Evolutionary conservation across 352 stramenopile genomes (phyloP).

Genomic region (Hyaloperonospora arabidopsidis): DNA sequence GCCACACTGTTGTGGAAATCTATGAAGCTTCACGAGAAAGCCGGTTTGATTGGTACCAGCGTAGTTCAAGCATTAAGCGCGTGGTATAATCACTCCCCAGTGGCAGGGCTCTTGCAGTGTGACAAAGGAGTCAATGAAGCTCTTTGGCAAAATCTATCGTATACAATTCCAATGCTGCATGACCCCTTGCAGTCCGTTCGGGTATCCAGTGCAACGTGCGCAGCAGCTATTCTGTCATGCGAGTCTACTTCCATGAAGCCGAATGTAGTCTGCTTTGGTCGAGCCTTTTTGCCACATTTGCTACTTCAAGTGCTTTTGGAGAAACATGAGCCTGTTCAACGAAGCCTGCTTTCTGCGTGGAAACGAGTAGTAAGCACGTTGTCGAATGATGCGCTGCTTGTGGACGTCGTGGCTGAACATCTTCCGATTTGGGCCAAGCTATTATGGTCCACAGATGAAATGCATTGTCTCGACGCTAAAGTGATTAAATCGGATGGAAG

Average conservation of each 20-base stretch:
- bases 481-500: conserved; percentile 1
- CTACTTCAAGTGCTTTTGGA: conserved; percentile 58
- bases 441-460: conserved; percentile 39
- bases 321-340: conserved; percentile 21
- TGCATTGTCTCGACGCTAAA: conserved; percentile 27
- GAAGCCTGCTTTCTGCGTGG: conserved; percentile 35
- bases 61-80: conserved; percentile 30
- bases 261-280: conserved; percentile 14
- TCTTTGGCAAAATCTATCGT: conserved; percentile 31
- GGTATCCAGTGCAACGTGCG: conserved; percentile 35
- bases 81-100: conserved; percentile 31
- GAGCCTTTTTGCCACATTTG: conserved; percentile 43
- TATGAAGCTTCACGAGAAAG: conserved; percentile 19
- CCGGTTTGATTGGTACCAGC: conserved; percentile 30
- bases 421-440: conserved; percentile 39
- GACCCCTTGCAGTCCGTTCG: conserved; percentile 41
- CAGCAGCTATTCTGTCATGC: conserved; percentile 35
- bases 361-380: conserved; percentile 29
- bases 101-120: conserved; percentile 22
- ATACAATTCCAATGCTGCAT: conserved; percentile 49
- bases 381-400: conserved; percentile 18
- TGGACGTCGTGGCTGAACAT: conserved; percentile 13
- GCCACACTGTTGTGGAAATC: conserved; percentile 38
- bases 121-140: conserved; percentile 17
- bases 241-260: conserved; percentile 11